Base-by-base conservation (phyloP, 208 protist genomes). In the Leishmania gerbilli region DNA sequence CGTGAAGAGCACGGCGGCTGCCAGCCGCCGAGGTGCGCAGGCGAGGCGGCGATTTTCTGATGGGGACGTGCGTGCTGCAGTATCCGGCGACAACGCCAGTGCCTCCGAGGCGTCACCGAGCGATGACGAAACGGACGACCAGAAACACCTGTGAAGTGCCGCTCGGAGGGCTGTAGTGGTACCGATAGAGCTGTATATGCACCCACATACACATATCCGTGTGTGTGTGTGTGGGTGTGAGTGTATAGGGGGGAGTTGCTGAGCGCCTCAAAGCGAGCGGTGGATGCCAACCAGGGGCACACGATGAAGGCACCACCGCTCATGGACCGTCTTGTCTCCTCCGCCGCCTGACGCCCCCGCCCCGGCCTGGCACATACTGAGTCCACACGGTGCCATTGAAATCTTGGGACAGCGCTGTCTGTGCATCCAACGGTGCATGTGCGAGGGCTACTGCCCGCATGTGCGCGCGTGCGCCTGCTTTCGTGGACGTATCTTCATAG, bases 1-100 rank as follows among this genome's bases (percentile, higher is more conserved):
- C 5, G 91, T 97, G 34, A 87, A 87, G 74, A 85, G 82, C 27
- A 86, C 87, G 53, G 83, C 87, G 4, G 80, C 83, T 15, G 79
- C 71, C 34, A n/a, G 71, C 11, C 27, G 31, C 24, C 58, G 40
- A 71, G 40, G 67, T n/a, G 67, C 67, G n/a, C 67, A 47, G 67
- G 40, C 40, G 7, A 47, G 67, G n/a, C 67, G 21, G 40, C 37
- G 67, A 15, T 8, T 45, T 27, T 17, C 40, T 27, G 40, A 45
- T 42, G 24, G 27, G 67, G 19, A 47, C 21, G 40, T 2, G 21
- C 40, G 67, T 49, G 2, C 15, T 24, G 21, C 37, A 19, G 40
- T 15, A 27, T 47, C 31, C 67, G 19, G 17, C 24, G 40, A 47
- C 67, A 15, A n/a, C 67, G 40, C 67, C 40, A 47, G 67, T 15